A percentile compares a stretch with the other conserved stretches of the same genome.
Conservation (phyloP, 2,329 filamentous ascomycete genomes). For the Diplodia mutila region DNA sequence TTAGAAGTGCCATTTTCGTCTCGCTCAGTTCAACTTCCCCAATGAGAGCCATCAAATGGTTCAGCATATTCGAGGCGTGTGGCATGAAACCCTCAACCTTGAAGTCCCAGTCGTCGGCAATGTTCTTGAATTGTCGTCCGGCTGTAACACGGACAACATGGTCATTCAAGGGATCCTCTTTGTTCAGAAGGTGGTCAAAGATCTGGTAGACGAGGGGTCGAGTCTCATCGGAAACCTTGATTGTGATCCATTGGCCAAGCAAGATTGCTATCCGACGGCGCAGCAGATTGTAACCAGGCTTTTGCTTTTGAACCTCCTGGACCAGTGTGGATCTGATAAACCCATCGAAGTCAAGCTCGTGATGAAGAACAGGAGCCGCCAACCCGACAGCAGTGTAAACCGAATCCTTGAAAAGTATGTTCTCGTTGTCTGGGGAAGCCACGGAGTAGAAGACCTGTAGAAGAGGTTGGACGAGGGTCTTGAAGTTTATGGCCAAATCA, state of each 20-base stretch:
- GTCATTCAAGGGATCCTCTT: constrained; percentile 79
- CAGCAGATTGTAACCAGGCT: constrained; percentile 75
- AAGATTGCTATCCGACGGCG: constrained; percentile 87
- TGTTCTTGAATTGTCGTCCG: constrained; percentile 77
- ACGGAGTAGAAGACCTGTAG: constrained; percentile 81
- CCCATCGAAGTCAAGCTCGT: constrained; percentile 79
- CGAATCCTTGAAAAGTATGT: constrained; percentile 87
- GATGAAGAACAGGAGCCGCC: constrained; percentile 74
- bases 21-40: constrained; percentile 80
- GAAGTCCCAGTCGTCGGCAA: constrained; percentile 87
- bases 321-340: constrained; percentile 77
- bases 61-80: constrained; percentile 73
- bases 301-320: constrained; percentile 73
- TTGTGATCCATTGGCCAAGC: constrained; percentile 84
- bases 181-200: constrained; percentile 82
- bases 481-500: constrained; percentile 88
- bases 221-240: constrained; percentile 71
- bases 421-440: constrained; percentile 64
- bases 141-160: constrained; percentile 90
- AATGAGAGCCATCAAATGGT: constrained; percentile 75
- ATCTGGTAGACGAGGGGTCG: constrained; percentile 82
- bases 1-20: constrained; percentile 86
- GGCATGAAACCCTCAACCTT: constrained; percentile 73
- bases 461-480: constrained; percentile 75
- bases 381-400: constrained; percentile 93